Base-by-base conservation (phyloP, 2,329 filamentous ascomycete genomes). In the Diaporthe velutina region DNA sequence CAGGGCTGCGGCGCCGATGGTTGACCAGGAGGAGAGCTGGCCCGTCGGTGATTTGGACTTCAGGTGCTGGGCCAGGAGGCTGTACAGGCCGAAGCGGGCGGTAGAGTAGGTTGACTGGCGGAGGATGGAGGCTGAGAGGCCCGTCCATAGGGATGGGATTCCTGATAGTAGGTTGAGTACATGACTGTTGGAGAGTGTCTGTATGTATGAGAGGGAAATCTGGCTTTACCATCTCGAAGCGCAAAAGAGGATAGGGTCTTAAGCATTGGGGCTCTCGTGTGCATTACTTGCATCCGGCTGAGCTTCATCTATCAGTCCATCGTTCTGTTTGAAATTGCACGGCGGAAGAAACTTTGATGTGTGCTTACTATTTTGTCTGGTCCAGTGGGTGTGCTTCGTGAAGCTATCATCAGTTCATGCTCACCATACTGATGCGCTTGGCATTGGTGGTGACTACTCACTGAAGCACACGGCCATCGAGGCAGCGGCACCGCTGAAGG, bases 391-490 rank as follows among this genome's bases (percentile, higher is more conserved):
- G 85, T n/a, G 85, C 84, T 85, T 54, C 2, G 42, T 30, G 71
- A 75, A n/a, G 71, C 58, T 48, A 60, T 75, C 71, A 50, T 74
- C 74, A 75, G 66, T 54, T 38, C 19, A 3, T 15, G 5, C 9
- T 6, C n/a, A 2, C 30, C 68, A 7, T 10, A n/a, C 4, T 48
- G 3, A 12, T 25, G n/a, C 22, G 12, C 50, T 58, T 55, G 30
- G 35, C 60, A 4, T 30, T 25, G 45, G 2, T 2, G 58, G 10
- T 15, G 38, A 58, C 4, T 28, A 81, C 84, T 78, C 77, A 86
- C 85, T 86, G 75, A 86, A 86, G 79, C 85, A 86, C 28, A 85
- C 85, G 33, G 85, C 85, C 82, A 86, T 85, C 12, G 83, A 85
- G 10, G 85, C 85, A 4, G 85, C 84, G 6, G 85, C 84, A 68